These are phyloP conservation scores for Cymbidium sinense DNA, from an alignment of 106 monocot genomes.

Conservation along the genomic window DNA sequence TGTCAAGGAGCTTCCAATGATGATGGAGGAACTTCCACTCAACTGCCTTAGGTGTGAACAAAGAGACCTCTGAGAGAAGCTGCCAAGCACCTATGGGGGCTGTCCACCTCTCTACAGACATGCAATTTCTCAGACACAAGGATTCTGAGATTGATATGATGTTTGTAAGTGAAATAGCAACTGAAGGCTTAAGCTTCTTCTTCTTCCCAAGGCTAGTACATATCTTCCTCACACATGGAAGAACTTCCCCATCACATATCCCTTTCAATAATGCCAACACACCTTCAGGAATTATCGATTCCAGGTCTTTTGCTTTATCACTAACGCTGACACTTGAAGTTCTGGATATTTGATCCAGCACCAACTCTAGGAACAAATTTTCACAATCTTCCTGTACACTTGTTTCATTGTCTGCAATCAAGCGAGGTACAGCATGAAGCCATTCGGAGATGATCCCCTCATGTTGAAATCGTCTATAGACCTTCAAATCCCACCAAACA, in stretches of 20 bases:
- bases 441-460: constrained; percentile 58
- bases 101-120: constrained; percentile 68
- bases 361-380: constrained; percentile 87
- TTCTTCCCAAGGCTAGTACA: constrained; percentile 91
- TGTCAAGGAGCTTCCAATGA: constrained; percentile 88
- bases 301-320: constrained; percentile 20
- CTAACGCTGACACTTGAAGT: constrained; percentile 21
- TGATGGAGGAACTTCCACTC: constrained; percentile 90
- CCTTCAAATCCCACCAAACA: constrained; percentile 31
- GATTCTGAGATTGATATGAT: constrained; percentile 79
- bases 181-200: constrained; percentile 55
- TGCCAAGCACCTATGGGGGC: constrained; percentile 89
- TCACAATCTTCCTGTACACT: constrained; percentile 96
- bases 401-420: constrained; percentile 84
- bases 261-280: constrained; percentile 52
- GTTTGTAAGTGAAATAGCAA: constrained; percentile 66
- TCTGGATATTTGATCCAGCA: constrained; percentile 62
- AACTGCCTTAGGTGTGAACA: constrained; percentile 62
- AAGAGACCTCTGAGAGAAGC: constrained; percentile 81
- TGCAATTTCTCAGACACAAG: constrained; percentile 41
- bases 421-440: constrained; percentile 77
- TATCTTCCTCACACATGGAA: constrained; percentile 71
- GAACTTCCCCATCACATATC: constrained; percentile 67
- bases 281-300: constrained; percentile 48
- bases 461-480: constrained; percentile 63